Evolutionary conservation across 2,329 filamentous ascomycete species (phyloP).

Genomic region (Arthrinium phaeospermum): DNA sequence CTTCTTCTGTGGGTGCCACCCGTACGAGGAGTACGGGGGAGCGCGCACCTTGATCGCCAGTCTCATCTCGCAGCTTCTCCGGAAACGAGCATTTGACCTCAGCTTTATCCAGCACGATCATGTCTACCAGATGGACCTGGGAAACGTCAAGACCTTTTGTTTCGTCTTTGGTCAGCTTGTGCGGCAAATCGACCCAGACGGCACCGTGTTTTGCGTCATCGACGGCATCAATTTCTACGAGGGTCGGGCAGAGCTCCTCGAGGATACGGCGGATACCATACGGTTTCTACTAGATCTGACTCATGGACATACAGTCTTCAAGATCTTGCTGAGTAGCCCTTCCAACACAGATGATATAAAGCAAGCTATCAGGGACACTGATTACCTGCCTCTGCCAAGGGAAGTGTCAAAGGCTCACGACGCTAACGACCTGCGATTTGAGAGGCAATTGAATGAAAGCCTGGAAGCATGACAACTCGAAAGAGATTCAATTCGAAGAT

Average conservation of each 20-base stretch:
- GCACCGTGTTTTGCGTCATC: background rate
- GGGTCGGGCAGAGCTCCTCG: background rate
- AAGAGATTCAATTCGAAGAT: too few relatives aligned
- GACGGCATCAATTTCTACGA: background rate
- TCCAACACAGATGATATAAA: background rate
- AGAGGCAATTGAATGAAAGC: background rate
- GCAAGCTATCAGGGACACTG: background rate
- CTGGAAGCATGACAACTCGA: background rate
- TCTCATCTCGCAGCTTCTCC: background rate
- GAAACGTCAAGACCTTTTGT: background rate
- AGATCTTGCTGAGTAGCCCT: background rate
- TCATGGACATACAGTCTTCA: background rate
- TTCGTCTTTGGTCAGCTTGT: background rate
- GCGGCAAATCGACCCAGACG: background rate
- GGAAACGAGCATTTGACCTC: background rate
- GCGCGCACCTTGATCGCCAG: background rate
- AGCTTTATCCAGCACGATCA: background rate
- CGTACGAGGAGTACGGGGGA: background rate
- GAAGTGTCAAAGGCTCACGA: background rate
- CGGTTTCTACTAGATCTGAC: background rate
- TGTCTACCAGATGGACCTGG: background rate
- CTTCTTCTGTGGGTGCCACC: background rate
- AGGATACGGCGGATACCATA: background rate
- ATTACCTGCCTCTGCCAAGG: background rate
- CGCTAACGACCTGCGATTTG: background rate